Percentiles rank a stretch among this genome's conserved stretches.
These are phyloP conservation scores for Austroboletus sp. DNA, from an alignment of 1,284 basidiomycete genomes.

Conservation along the genomic window DNA sequence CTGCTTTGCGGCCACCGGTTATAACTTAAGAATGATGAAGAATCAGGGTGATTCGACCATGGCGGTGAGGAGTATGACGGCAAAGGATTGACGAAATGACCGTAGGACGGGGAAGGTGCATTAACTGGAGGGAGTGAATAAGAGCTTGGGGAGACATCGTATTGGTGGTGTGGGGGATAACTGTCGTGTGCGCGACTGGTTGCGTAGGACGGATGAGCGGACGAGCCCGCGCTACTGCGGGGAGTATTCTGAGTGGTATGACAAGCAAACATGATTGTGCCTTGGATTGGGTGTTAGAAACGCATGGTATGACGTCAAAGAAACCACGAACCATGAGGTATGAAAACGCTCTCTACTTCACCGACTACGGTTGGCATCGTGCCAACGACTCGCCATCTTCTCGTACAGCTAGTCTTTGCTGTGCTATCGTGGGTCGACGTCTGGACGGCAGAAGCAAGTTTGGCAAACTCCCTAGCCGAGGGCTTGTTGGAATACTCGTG, in stretches of 20 bases:
- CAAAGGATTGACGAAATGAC: conserved; percentile 22
- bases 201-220: conserved; percentile 26
- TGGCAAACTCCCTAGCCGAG: conserved; percentile 74
- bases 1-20: conserved; percentile 37
- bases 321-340: conserved; percentile 74
- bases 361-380: conserved; percentile 57
- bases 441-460: conserved; percentile 73
- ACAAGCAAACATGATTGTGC: conserved; percentile 76
- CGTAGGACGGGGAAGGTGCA: conserved; percentile 25
- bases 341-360: conserved; percentile 84
- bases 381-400: conserved; percentile 81
- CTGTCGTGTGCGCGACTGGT: conserved; percentile 31
- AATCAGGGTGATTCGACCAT: conserved; percentile 44
- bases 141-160: conserved; percentile 26
- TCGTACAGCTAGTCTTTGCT: conserved; percentile 87
- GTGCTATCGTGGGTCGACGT: conserved; percentile 56
- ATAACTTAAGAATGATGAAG: conserved; percentile 32
- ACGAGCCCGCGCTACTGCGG: conserved; percentile 17
- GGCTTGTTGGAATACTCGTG: conserved; percentile 47
- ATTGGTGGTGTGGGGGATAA: conserved; percentile 38
- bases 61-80: conserved; percentile 43
- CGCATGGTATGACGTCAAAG: conserved; percentile 33
- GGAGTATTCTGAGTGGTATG: conserved; percentile 46
- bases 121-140: conserved; percentile 33
- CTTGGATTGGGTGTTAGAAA: conserved; percentile 39